Evolutionary conservation across 768 basidiomycete species (phyloP).

Genomic region (Leccinellum luteum): DNA sequence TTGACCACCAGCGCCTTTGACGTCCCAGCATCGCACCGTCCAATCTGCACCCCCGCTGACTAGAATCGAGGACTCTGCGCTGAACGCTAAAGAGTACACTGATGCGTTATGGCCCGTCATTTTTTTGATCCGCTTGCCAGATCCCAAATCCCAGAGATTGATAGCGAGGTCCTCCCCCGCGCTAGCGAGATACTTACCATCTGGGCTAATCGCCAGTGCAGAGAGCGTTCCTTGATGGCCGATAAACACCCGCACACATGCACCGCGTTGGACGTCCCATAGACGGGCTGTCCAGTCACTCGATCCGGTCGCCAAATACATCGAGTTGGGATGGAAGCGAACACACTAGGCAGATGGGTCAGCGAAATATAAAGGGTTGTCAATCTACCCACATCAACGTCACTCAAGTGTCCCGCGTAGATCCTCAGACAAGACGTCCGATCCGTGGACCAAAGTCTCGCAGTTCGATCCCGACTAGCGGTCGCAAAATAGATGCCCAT

Average conservation of each 20-base stretch:
- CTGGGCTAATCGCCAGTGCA: conserved; percentile 85
- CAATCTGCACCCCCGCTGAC: conserved; percentile 92
- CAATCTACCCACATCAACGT: conserved; percentile 81
- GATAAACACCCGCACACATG: conserved; percentile 91
- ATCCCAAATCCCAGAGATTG: conserved; percentile 94
- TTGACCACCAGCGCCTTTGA: conserved; percentile 73
- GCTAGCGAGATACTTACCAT: conserved; percentile 90
- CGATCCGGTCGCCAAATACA: conserved; percentile 96
- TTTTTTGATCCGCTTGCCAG: conserved; percentile 93
- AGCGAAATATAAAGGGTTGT: not conserved
- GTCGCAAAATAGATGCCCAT: conserved; percentile 99
- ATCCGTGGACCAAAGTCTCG: conserved; percentile 95
- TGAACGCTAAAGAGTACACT: conserved; percentile 88
- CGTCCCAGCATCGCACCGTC: conserved; percentile 99
- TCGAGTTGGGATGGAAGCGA: conserved; percentile 94
- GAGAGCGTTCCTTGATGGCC: conserved; percentile 91
- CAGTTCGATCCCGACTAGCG: conserved; percentile 90
- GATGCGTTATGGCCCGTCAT: conserved; percentile 93
- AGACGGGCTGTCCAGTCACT: conserved; percentile 94
- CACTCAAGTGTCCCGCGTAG: conserved; percentile 94
- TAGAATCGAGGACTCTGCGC: conserved; percentile 85
- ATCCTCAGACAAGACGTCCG: conserved; percentile 81
- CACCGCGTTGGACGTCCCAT: conserved; percentile 97
- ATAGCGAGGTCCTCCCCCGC: conserved; percentile 92
- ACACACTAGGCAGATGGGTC: conserved; percentile 62